A percentile compares a stretch with the other conserved stretches of the same genome.
Evolutionary conservation across 2,329 filamentous ascomycete species (phyloP).

Genomic region (Penicillium expansum): DNA sequence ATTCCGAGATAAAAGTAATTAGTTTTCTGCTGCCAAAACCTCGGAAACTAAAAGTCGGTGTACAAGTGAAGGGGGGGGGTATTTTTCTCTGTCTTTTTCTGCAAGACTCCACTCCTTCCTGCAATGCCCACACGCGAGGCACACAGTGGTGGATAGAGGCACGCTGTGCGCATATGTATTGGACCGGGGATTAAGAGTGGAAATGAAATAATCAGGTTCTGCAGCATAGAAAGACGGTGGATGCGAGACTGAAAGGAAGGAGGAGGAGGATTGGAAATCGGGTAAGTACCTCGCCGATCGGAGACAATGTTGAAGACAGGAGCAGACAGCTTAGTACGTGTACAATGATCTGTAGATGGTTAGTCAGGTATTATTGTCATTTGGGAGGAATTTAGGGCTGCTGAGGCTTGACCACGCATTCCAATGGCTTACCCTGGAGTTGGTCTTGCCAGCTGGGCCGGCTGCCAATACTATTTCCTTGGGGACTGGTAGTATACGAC

Average conservation of each 20-base stretch:
- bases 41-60: slow-evolving; percentile 34
- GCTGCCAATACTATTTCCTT: slow-evolving; percentile 17
- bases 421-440: slow-evolving; percentile 51
- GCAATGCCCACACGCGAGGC: slow-evolving; percentile 21
- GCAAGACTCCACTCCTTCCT: slow-evolving; percentile 27
- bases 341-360: slow-evolving; percentile 55
- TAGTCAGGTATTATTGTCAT: slow-evolving; percentile 10
- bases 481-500: slow-evolving; percentile 25
- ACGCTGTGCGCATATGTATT: not conserved
- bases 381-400: not conserved
- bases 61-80: slow-evolving; percentile 16
- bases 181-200: slow-evolving; percentile 17
- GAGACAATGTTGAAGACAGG: slow-evolving; percentile 70
- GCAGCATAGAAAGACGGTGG: slow-evolving; percentile 27
- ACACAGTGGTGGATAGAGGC: slow-evolving; percentile 9
- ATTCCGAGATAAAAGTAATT: slow-evolving; percentile 23
- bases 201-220: slow-evolving; percentile 32
- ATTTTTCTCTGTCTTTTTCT: slow-evolving; percentile 11
- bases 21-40: slow-evolving; percentile 22
- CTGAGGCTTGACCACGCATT: not conserved
- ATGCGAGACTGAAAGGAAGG: not conserved
- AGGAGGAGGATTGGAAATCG: slow-evolving; percentile 15
- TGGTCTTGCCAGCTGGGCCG: slow-evolving; percentile 55
- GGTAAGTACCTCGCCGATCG: slow-evolving; percentile 64
- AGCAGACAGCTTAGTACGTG: slow-evolving; percentile 50